Evolutionary conservation across 2,329 filamentous ascomycete genomes (phyloP), one percentile per base, ranked within the genome.

Genomic region (Pseudogymnoascus sp.): DNA sequence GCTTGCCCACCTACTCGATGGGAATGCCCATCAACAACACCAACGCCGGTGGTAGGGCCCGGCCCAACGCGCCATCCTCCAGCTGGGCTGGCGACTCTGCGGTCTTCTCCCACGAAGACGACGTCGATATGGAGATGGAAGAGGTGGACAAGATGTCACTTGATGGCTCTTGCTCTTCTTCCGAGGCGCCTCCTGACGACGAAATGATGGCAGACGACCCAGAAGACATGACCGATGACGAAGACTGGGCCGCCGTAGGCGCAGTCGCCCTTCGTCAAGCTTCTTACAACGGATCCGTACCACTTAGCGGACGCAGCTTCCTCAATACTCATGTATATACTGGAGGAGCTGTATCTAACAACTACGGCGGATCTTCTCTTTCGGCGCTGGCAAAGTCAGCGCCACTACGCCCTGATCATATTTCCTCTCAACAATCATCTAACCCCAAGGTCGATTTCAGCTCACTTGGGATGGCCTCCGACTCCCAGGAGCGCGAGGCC

Each of bases 141-240:
- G 92, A 95, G 74, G 92, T 89, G 36, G 93, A 97, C 76, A 93
- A 92, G 74, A 97, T 97, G 93, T 97, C 92, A 64, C 82, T 91
- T 58, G 88, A 90, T 70, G 82, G 89, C 70, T 85, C 83, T 61
- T 89, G 87, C 59, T 92, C 89, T 10, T 92, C 89, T 71, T 91
- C 88, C 33, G 88, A 91, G 69, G 88, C 87, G 15, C 83, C 83
- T 42, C 64, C 67, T 6, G 84, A 86, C 61, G 87, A 89, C 63
- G 82, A 86, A 67, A 80, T 74, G 76, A 84, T 87, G 78, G 86
- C 87, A 69, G 88, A 90, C 68, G 88, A 95, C 71, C 85, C 90
- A 64, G 87, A 89, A 67, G 91, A 96, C 71, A 83, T 90, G 64
- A 97, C 94, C 25, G 94, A 97, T 72, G 91, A 97, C 72, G 93